Conservation (phyloP, 371 early-diverging fungal species). For the Lichtheimia corymbifera region DNA sequence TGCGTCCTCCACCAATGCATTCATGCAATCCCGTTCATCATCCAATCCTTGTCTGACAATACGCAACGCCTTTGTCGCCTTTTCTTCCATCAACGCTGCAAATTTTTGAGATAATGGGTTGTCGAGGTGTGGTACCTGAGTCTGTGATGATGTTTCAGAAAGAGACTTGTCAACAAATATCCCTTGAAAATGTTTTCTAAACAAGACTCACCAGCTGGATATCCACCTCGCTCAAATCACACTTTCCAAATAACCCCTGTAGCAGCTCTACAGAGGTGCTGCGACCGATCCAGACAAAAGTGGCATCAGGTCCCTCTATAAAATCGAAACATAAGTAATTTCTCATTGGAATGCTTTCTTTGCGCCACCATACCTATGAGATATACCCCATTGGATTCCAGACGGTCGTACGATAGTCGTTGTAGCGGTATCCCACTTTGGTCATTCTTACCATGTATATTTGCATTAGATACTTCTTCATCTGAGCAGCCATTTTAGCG, state of each 20-base stretch:
- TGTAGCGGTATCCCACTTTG: conserved; percentile 39
- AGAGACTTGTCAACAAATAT: neutral
- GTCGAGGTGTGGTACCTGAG: neutral
- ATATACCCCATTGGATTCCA: conserved; percentile 76
- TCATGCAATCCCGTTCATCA: conserved; percentile 66
- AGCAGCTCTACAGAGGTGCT: conserved; percentile 17
- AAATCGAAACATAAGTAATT: neutral
- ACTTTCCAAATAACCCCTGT: conserved; percentile 21
- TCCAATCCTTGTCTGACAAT: conserved; percentile 64
- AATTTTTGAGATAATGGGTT: neutral
- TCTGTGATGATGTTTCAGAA: conserved; percentile 4
- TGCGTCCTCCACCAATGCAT: conserved; percentile 78
- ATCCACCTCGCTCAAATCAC: conserved; percentile 23
- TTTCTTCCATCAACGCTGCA: neutral
- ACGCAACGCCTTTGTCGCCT: neutral
- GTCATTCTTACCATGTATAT: neutral
- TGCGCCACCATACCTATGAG: conserved; percentile 37
- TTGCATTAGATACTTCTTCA: too few relatives aligned
- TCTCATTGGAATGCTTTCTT: neutral
- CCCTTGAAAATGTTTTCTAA: neutral
- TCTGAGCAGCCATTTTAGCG: neutral
- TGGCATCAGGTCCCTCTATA: conserved; percentile 21
- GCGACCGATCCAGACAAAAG: conserved; percentile 41
- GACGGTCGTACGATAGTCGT: conserved; percentile 76
- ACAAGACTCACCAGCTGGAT: conserved; percentile 9